These are phyloP conservation scores for Tulasnella calospora DNA, from an alignment of 768 basidiomycete genomes.

Conservation along the genomic window DNA sequence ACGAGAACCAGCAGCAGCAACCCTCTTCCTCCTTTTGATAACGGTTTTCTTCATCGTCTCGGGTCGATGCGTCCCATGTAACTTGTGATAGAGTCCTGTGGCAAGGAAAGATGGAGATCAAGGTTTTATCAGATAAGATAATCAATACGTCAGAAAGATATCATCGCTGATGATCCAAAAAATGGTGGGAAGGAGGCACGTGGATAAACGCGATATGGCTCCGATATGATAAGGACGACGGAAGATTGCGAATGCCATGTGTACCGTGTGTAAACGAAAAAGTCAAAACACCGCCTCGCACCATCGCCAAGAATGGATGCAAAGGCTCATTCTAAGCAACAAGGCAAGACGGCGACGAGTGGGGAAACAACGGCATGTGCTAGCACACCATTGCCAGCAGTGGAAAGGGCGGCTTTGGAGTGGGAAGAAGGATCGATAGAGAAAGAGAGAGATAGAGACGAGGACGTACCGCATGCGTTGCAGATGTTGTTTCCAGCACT, in stretches of 20 bases:
- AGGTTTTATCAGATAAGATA: slow-evolving; percentile 17
- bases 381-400: slow-evolving; percentile 7
- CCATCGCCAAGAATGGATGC: slow-evolving; percentile 4
- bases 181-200: not conserved
- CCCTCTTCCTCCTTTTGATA: slow-evolving; percentile 96
- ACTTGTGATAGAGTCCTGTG: slow-evolving; percentile 92
- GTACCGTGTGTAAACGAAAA: not conserved
- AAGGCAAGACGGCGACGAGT: not conserved
- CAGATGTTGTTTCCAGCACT: slow-evolving; percentile 90
- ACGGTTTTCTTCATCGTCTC: slow-evolving; percentile 99
- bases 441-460: slow-evolving; percentile 23
- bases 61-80: slow-evolving; percentile 94
- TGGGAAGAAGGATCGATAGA: not conserved
- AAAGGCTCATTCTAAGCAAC: not conserved
- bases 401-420: slow-evolving; percentile 1
- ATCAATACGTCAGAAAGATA: not conserved
- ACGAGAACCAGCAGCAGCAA: slow-evolving; percentile 60
- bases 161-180: not conserved
- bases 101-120: slow-evolving; percentile 28
- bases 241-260: slow-evolving; percentile 6
- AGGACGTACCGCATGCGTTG: slow-evolving; percentile 83
- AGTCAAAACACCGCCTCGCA: slow-evolving; percentile 2
- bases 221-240: not conserved
- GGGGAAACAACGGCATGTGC: not conserved
- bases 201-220: not conserved